Percentiles rank a stretch among this genome's conserved stretches.
Evolutionary conservation across 345 rosid genomes (phyloP).

Genomic region (Geranium brycei): DNA sequence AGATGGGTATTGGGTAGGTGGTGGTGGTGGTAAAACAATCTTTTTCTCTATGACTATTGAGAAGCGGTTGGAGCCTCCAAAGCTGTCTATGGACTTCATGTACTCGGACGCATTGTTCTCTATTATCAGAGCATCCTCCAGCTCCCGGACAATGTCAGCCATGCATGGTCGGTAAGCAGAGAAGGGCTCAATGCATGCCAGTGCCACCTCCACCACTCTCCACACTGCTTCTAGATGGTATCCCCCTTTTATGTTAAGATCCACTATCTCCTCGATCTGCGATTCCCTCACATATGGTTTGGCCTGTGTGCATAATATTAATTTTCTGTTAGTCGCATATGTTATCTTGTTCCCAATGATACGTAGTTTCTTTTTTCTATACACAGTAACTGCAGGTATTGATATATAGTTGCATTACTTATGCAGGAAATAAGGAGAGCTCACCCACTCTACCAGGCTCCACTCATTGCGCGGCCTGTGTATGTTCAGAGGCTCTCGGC

Average conservation of each 20-base stretch:
- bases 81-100: constrained; percentile 61
- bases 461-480: constrained; percentile 51
- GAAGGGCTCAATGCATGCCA: constrained; percentile 51
- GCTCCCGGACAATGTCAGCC: constrained; percentile 52
- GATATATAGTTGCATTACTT: too few species aligned
- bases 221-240: constrained; percentile 74
- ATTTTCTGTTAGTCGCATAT: constrained; percentile 7
- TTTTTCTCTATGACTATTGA: constrained; percentile 34
- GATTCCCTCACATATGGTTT: constrained; percentile 56
- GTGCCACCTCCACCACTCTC: constrained; percentile 64
- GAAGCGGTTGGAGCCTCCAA: constrained; percentile 43
- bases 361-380: too few species aligned
- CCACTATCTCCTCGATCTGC: constrained; percentile 58
- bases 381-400: too few species aligned
- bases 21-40: constrained; percentile 20
- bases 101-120: constrained; percentile 75
- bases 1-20: constrained; percentile 14
- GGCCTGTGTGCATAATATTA: constrained; percentile 29
- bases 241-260: constrained; percentile 46
- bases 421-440: neutral
- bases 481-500: constrained; percentile 57
- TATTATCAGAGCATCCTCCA: constrained; percentile 58
- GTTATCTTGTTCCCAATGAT: too few species aligned
- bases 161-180: constrained; percentile 49
- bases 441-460: constrained; percentile 79